A percentile compares a stretch with the other conserved stretches of the same genome.
Conservation (phyloP, 805 yeast species). For the Yarrowia sp. region DNA sequence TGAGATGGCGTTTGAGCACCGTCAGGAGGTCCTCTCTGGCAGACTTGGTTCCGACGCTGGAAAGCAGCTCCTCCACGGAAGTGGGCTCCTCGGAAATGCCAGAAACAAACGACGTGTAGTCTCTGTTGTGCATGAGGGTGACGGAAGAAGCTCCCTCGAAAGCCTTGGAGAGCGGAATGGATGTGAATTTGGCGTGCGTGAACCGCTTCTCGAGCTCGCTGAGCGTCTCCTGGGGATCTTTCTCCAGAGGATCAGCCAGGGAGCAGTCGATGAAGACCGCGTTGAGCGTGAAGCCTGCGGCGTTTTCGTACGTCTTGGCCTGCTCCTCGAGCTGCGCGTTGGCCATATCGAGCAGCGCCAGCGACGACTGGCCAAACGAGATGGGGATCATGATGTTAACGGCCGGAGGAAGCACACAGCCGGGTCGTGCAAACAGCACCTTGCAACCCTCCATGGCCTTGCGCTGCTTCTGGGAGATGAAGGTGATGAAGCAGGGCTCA, state of each 20-base stretch:
- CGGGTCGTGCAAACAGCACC: conserved; percentile 53
- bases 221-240: conserved; percentile 26
- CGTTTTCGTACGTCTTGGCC: conserved; percentile 55
- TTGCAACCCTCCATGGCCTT: conserved; percentile 78
- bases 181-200: conserved; percentile 27
- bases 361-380: conserved; percentile 65
- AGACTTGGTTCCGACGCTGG: conserved; percentile 49
- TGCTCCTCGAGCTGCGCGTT: conserved; percentile 64
- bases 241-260: conserved; percentile 8
- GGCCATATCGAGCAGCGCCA: conserved; percentile 67
- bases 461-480: conserved; percentile 75
- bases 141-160: background rate
- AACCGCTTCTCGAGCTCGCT: conserved; percentile 32
- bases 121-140: background rate
- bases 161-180: background rate
- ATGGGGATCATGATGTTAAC: conserved; percentile 58
- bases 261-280: conserved; percentile 48
- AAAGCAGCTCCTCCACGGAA: conserved; percentile 43
- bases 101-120: conserved; percentile 7
- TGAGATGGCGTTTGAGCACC: conserved; percentile 45
- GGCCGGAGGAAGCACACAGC: conserved; percentile 32
- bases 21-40: conserved; percentile 61
- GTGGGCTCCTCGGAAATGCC: conserved; percentile 24
- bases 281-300: conserved; percentile 62
- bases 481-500: conserved; percentile 60